Evolutionary conservation across 1,139 yeast species (phyloP).

Genomic region (Blastobotrys capitulatus): DNA sequence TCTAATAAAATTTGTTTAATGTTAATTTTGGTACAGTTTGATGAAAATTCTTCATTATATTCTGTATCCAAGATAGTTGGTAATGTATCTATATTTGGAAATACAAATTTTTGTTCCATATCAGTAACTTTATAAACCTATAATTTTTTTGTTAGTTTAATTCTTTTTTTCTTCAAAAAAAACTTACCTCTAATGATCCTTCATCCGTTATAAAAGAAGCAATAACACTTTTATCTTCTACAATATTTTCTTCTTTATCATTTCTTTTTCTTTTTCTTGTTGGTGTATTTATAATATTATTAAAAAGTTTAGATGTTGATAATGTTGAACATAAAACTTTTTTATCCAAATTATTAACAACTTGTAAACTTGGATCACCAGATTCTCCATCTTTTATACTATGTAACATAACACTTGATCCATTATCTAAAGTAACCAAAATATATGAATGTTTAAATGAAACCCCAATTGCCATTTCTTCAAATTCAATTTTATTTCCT

Average conservation of each 20-base stretch:
- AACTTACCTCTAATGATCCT: neutral
- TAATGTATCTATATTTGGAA: slow-evolving; percentile 5
- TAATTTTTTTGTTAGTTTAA: slow-evolving; percentile 1
- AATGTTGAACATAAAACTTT: slow-evolving; percentile 13
- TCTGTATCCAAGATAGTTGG: slow-evolving; percentile 1
- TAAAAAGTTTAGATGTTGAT: neutral
- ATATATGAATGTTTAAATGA: slow-evolving; percentile 36
- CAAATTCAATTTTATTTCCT: slow-evolving; percentile 29
- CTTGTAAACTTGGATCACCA: slow-evolving; percentile 12
- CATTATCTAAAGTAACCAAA: slow-evolving; percentile 22
- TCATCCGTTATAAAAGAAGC: neutral
- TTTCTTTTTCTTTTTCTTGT: neutral
- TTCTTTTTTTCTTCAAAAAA: no score
- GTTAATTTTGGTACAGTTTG: slow-evolving; percentile 3
- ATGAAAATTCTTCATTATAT: neutral
- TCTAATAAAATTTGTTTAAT: slow-evolving; percentile 14
- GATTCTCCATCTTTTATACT: slow-evolving; percentile 6
- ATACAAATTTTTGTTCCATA: slow-evolving; percentile 3
- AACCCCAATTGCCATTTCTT: slow-evolving; percentile 49
- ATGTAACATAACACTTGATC: slow-evolving; percentile 14
- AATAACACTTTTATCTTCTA: neutral
- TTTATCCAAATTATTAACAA: slow-evolving; percentile 2
- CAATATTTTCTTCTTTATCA: neutral
- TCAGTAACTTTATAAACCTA: slow-evolving; percentile 11
- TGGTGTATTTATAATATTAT: neutral